Conservation (phyloP, 1,284 basidiomycete species). For the Apiotrichum sp. region DNA sequence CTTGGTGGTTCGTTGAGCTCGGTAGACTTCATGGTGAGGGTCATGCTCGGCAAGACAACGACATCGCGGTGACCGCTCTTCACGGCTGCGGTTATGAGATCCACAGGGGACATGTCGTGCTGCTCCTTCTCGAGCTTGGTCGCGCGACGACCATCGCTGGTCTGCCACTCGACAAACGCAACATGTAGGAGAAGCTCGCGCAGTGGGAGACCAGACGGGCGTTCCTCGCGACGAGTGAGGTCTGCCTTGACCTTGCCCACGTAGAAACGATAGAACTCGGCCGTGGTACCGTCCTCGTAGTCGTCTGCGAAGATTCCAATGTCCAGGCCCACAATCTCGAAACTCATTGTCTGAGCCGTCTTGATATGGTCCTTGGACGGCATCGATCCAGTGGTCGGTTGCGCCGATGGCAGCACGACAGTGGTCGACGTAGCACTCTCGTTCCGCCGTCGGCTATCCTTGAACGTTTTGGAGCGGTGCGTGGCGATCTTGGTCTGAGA, state of each 20-base stretch:
- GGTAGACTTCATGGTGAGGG: constrained; percentile 37
- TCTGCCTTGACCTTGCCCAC: constrained; percentile 36
- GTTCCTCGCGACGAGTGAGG: constrained; percentile 23
- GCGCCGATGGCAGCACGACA: constrained; percentile 60
- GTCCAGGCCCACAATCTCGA: constrained; percentile 38
- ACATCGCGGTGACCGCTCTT: constrained; percentile 25
- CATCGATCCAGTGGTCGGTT: constrained; percentile 58
- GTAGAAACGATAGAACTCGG: constrained; percentile 40
- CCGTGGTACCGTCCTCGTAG: constrained; percentile 24
- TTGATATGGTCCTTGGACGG: constrained; percentile 43
- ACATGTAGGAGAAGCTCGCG: constrained; percentile 32
- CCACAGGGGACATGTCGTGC: constrained; percentile 19
- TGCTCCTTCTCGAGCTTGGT: constrained; percentile 22
- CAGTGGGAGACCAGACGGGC: constrained; percentile 16
- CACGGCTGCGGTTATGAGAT: constrained; percentile 27
- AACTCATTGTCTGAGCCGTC: constrained; percentile 38
- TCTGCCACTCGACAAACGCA: constrained; percentile 30
- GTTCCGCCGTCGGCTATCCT: constrained; percentile 60
- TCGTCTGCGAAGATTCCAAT: constrained; percentile 39
- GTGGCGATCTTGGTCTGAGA: constrained; percentile 52
- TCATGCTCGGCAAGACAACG: constrained; percentile 33
- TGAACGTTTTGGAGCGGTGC: constrained; percentile 60
- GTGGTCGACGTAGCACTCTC: constrained; percentile 68
- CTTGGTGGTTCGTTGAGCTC: constrained; percentile 22
- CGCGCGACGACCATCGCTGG: constrained; percentile 25